These are phyloP conservation scores for Brasenia schreberi DNA, from an alignment of 164 flowering plant genomes.

Conservation along the genomic window DNA sequence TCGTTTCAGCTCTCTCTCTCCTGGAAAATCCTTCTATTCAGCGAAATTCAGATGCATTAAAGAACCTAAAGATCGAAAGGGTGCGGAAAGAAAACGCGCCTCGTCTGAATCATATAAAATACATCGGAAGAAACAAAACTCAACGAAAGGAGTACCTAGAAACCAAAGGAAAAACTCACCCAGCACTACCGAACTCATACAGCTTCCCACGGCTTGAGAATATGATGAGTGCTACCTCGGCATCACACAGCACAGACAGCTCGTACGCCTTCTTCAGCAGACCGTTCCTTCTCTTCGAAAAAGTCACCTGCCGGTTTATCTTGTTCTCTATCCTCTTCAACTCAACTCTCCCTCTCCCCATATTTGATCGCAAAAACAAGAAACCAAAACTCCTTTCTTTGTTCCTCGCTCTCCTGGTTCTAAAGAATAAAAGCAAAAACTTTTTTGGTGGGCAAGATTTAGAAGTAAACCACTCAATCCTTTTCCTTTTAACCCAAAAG, in stretches of 20 bases:
- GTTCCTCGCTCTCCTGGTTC: background rate
- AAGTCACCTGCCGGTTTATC: slow-evolving; percentile 73
- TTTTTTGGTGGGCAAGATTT: background rate
- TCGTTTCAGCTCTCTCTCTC: too few relatives aligned
- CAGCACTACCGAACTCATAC: slow-evolving; percentile 56
- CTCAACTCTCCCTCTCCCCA: slow-evolving; percentile 84
- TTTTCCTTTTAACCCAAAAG: background rate
- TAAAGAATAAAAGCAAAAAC: background rate
- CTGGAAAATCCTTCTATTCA: background rate
- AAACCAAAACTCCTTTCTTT: background rate
- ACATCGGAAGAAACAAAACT: background rate
- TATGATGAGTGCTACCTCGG: slow-evolving; percentile 70
- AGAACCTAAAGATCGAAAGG: background rate
- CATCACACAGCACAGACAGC: slow-evolving; percentile 70
- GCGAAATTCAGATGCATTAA: background rate
- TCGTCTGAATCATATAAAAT: background rate
- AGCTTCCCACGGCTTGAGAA: slow-evolving; percentile 75
- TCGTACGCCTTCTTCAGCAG: slow-evolving; percentile 71
- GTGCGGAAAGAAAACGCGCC: background rate
- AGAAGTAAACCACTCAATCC: background rate
- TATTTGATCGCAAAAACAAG: slow-evolving; percentile 2
- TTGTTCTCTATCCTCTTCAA: slow-evolving; percentile 81
- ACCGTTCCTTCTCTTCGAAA: slow-evolving; percentile 71
- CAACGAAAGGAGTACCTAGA: background rate
- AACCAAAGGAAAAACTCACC: slow-evolving; percentile 19